A percentile compares a stretch with the other conserved stretches of the same genome.
Conservation (phyloP, 495 filamentous ascomycete species). For the Hypoxylon crocopeplum region DNA sequence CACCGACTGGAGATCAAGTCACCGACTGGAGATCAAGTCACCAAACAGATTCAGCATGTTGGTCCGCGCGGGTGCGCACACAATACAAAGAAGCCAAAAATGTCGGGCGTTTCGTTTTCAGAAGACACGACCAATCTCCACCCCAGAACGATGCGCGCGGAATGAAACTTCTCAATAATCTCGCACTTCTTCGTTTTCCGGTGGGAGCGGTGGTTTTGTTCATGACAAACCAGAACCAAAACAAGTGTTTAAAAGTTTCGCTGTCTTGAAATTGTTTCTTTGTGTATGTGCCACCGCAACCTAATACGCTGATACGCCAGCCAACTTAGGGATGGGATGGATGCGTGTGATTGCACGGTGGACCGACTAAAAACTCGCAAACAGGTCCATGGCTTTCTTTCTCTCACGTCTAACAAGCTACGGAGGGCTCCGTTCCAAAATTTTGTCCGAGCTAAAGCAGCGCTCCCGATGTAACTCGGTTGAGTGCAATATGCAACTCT, state of each 20-base stretch:
- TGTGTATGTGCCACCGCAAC: conserved; percentile 31
- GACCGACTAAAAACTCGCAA: conserved; percentile 16
- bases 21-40: background rate
- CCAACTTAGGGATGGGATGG: background rate
- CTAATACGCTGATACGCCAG: conserved; percentile 1
- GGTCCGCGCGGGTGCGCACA: too few species aligned
- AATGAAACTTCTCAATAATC: conserved; percentile 16
- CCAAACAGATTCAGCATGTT: too few species aligned
- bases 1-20: background rate
- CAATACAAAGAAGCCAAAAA: too few species aligned
- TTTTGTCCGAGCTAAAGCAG: conserved; percentile 34
- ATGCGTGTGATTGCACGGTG: conserved; percentile 13
- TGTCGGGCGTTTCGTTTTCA: background rate
- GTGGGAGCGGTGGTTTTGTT: conserved; percentile 2
- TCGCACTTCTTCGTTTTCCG: conserved; percentile 2
- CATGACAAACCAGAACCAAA: conserved; percentile 1
- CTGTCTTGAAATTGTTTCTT: conserved; percentile 32
- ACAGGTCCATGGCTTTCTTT: conserved; percentile 12
- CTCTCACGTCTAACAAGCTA: background rate
- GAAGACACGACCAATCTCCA: conserved; percentile 2
- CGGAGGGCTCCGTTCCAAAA: conserved; percentile 24
- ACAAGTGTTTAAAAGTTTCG: conserved; percentile 3
- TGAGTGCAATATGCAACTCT: conserved; percentile 26
- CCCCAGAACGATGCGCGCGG: background rate
- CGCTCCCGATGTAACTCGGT: conserved; percentile 33